Base-by-base conservation (phyloP, 2,329 filamentous ascomycete species). In the Colletotrichum tropicicola region DNA sequence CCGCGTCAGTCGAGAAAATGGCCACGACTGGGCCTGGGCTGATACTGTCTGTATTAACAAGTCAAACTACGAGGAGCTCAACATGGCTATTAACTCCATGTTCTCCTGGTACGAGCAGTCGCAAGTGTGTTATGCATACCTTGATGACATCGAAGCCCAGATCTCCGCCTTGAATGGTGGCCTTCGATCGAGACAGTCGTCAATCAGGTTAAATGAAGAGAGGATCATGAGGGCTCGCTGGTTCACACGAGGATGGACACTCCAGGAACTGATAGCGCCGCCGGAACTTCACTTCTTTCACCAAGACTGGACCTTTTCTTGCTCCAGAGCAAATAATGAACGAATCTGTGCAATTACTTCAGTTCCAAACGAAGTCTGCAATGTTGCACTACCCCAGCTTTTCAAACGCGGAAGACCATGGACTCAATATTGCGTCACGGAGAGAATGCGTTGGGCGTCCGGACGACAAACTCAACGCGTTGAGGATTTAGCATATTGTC, bases 191-290 rank as follows among this genome's bases (percentile, higher is more conserved):
- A n/a, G n/a, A n/a, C n/a, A n/a, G n/a, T n/a, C n/a, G n/a, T n/a
- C n/a, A n/a, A n/a, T n/a, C n/a, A n/a, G n/a, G n/a, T n/a, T n/a
- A n/a, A n/a, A n/a, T n/a, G n/a, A n/a, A n/a, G n/a, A n/a, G n/a
- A n/a, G n/a, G n/a, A n/a, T n/a, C n/a, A n/a, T n/a, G n/a, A n/a
- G n/a, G 4, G 57, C 57, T 25, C 47, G 37, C 9, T 62, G 63
- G 65, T 67, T 67, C 41, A 55, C 15, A 41, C 54, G 65, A 23
- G 65, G 65, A 15, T 64, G 65, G 65, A 67, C 65, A 4, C 54
- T 64, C 5, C 59, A 60, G 41, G 59, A 67, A 25, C 59, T 64
- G 5, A 39, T 67, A n/a, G 54, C 65, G 5, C 65, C 65, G 10
- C 32, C n/a, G 3, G 10, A 23, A 2, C 35, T 64, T 13, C 37